These are phyloP conservation scores for Psilocybe mexicana DNA, from an alignment of 1,284 basidiomycete genomes.

Conservation along the genomic window DNA sequence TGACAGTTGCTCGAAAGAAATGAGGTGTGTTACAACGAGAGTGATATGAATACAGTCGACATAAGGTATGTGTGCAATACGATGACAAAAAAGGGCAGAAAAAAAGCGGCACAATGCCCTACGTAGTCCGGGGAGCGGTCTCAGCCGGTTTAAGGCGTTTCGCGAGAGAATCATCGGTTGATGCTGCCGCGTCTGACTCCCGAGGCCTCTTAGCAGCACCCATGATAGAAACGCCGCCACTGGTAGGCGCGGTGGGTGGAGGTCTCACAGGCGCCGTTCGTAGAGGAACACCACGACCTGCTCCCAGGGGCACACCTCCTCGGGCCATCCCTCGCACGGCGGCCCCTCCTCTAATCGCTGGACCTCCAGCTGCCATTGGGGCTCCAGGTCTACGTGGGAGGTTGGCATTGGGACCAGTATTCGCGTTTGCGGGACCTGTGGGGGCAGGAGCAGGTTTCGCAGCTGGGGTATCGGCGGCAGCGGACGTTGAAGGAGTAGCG, in stretches of 20 bases:
- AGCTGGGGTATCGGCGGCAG: constrained; percentile 5
- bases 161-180: constrained; percentile 59
- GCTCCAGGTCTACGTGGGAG: constrained; percentile 24
- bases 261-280: constrained; percentile 29
- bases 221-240: constrained; percentile 56
- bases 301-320: constrained; percentile 39
- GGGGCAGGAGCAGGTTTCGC: not conserved
- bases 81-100: not conserved
- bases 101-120: not conserved
- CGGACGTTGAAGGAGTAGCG: constrained; percentile 1
- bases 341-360: constrained; percentile 32
- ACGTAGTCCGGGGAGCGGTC: constrained; percentile 12
- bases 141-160: constrained; percentile 69
- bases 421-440: constrained; percentile 4
- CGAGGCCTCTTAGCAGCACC: constrained; percentile 73
- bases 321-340: constrained; percentile 34
- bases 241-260: constrained; percentile 26
- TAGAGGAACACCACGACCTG: constrained; percentile 34
- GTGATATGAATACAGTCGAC: constrained; percentile 8
- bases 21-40: constrained; percentile 11
- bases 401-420: constrained; percentile 10
- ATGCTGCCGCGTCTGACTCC: constrained; percentile 47
- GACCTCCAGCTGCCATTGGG: constrained; percentile 20
- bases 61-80: not conserved
- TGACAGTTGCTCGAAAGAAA: not conserved